Evolutionary conservation across 1,139 yeast species (phyloP).

Genomic region (Eremothecium sinecaudum): DNA sequence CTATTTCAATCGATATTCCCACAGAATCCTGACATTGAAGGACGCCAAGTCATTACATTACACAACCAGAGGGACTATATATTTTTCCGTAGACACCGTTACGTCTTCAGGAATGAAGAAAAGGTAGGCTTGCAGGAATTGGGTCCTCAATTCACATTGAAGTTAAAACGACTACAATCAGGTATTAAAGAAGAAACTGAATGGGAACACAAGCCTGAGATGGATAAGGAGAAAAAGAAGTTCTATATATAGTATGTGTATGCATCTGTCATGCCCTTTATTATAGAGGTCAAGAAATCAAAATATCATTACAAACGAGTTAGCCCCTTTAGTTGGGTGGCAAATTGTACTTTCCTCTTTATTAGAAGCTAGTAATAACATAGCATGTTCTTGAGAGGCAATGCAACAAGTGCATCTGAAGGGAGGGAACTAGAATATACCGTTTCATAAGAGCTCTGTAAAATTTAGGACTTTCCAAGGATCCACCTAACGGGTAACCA

Average conservation of each 20-base stretch:
- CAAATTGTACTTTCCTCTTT: no score
- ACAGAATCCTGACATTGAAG: slow-evolving; percentile 83
- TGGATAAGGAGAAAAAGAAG: slow-evolving; percentile 93
- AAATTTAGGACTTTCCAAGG: no score
- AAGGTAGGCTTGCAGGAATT: slow-evolving; percentile 90
- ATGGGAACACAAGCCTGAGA: slow-evolving; percentile 93
- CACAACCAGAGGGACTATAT: slow-evolving; percentile 95
- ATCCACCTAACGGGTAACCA: no score
- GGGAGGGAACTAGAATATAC: no score
- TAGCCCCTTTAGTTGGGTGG: slow-evolving; percentile 3
- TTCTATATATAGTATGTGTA: slow-evolving; percentile 50
- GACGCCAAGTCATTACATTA: slow-evolving; percentile 88
- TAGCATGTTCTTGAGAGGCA: no score
- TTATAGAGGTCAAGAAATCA: background rate
- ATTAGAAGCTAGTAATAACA: no score
- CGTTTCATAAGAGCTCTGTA: no score
- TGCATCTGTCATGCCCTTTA: background rate
- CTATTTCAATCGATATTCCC: slow-evolving; percentile 89
- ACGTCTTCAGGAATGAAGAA: slow-evolving; percentile 79
- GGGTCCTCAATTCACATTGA: slow-evolving; percentile 92
- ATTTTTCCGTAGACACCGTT: slow-evolving; percentile 91
- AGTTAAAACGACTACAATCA: slow-evolving; percentile 77
- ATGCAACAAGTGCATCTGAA: no score
- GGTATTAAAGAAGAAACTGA: slow-evolving; percentile 87
- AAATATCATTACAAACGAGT: slow-evolving; percentile 1